Evolutionary conservation across 176 grass and related monocot species (phyloP).

Genomic region (Oryza glaberrima): DNA sequence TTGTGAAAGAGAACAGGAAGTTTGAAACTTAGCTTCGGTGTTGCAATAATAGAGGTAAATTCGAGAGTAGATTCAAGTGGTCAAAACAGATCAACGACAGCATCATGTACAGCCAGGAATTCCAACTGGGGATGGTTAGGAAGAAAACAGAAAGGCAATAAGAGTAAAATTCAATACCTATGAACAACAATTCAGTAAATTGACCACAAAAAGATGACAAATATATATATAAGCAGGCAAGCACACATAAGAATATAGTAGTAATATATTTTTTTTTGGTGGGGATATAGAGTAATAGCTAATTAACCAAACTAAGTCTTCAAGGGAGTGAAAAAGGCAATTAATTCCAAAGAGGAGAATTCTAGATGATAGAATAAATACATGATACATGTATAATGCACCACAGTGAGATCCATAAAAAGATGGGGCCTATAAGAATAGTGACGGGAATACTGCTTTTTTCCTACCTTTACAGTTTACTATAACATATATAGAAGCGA

Average conservation of each 20-base stretch:
- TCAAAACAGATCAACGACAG: neutral
- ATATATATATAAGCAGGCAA: neutral
- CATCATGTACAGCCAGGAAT: neutral
- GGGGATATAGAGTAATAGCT: conserved; percentile 1
- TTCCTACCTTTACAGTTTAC: conserved; percentile 56
- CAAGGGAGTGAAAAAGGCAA: conserved; percentile 30
- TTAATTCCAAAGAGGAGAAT: conserved; percentile 36
- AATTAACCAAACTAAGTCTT: conserved; percentile 10
- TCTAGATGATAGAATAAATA: conserved; percentile 54
- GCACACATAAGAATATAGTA: neutral
- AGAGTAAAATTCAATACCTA: conserved; percentile 18
- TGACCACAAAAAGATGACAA: neutral
- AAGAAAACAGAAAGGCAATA: neutral
- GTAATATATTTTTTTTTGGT: neutral
- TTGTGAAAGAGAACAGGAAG: neutral
- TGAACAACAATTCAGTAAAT: conserved; percentile 4
- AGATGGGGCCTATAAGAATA: conserved; percentile 66
- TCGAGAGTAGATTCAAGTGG: neutral
- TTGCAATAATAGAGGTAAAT: neutral
- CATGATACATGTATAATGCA: conserved; percentile 67
- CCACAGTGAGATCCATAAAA: conserved; percentile 63
- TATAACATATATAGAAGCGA: conserved; percentile 52
- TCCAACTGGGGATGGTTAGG: neutral
- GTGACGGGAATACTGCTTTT: conserved; percentile 67
- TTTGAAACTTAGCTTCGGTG: neutral